Conservation (phyloP, 495 filamentous ascomycete species). For the Neurospora sp. region DNA sequence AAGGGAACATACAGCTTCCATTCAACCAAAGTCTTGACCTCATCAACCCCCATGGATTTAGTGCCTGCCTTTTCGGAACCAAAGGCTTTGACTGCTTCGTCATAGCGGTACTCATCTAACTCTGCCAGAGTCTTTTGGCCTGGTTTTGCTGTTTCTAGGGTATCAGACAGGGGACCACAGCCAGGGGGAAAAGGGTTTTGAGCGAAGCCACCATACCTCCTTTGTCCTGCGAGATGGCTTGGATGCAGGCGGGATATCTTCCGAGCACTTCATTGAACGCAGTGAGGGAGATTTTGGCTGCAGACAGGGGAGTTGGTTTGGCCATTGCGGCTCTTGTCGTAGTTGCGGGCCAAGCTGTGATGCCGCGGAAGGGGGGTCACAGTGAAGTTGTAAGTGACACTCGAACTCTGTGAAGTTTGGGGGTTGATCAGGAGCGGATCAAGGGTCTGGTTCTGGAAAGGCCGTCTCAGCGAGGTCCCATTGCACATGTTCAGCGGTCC, state of each 20-base stretch:
- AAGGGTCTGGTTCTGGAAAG: neutral
- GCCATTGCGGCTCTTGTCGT: conserved; percentile 19
- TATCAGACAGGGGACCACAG: conserved; percentile 1
- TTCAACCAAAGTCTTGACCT: conserved; percentile 48
- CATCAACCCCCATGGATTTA: conserved; percentile 26
- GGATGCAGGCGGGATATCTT: conserved; percentile 28
- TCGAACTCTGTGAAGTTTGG: neutral
- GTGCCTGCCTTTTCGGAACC: conserved; percentile 14
- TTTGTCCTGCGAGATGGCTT: conserved; percentile 31
- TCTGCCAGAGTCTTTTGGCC: conserved; percentile 35
- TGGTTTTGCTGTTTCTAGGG: conserved; percentile 21
- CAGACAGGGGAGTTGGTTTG: conserved; percentile 13
- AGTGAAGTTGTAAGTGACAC: neutral
- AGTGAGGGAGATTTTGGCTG: conserved; percentile 23
- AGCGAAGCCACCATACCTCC: conserved; percentile 19
- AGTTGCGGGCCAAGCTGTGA: neutral
- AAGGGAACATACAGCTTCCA: conserved; percentile 58
- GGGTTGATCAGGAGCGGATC: neutral
- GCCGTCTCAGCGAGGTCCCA: neutral
- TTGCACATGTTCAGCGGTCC: neutral
- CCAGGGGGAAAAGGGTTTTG: neutral
- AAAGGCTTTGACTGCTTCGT: conserved; percentile 30
- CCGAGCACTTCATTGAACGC: conserved; percentile 23
- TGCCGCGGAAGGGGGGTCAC: neutral
- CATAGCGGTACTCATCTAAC: conserved; percentile 40